phyloP scores from a whole-genome alignment of 768 basidiomycete genomes.

The Leccinum ochraceum region DNA sequence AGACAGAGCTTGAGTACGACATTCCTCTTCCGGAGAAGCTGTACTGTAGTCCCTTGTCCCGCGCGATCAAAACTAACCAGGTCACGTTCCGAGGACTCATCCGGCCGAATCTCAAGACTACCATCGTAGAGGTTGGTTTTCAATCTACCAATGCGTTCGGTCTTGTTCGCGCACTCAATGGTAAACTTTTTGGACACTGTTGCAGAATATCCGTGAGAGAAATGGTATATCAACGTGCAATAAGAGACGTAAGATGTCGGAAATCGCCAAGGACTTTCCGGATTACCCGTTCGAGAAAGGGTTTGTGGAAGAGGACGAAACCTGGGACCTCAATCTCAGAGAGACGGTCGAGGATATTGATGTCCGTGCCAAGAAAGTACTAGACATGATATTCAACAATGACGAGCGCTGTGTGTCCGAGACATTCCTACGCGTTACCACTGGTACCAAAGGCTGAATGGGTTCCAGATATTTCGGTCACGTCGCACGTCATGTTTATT shows the following conservation, averaged over 20 bases:
- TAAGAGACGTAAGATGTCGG: conserved; percentile 49
- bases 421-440: not conserved
- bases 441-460: not conserved
- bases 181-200: not conserved
- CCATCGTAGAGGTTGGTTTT: conserved; percentile 56
- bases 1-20: conserved; percentile 37
- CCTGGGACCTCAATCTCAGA: conserved; percentile 56
- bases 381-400: conserved; percentile 56
- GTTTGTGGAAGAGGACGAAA: conserved; percentile 63
- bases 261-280: conserved; percentile 50
- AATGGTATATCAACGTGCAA: conserved; percentile 74
- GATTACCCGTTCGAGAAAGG: conserved; percentile 54
- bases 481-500: conserved; percentile 65
- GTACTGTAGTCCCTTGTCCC: conserved; percentile 63
- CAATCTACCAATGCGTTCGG: not conserved
- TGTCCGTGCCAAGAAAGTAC: conserved; percentile 29
- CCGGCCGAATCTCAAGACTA: conserved; percentile 32
- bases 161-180: too few relatives aligned
- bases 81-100: conserved; percentile 52
- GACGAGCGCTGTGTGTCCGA: conserved; percentile 49
- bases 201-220: conserved; percentile 65
- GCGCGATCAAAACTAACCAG: conserved; percentile 58
- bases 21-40: conserved; percentile 56
- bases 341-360: conserved; percentile 47
- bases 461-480: conserved; percentile 60